Percentiles rank a stretch among this genome's conserved stretches.
Conservation (phyloP, 2,329 filamentous ascomycete genomes). For the Nannizziopsis barbatae region DNA sequence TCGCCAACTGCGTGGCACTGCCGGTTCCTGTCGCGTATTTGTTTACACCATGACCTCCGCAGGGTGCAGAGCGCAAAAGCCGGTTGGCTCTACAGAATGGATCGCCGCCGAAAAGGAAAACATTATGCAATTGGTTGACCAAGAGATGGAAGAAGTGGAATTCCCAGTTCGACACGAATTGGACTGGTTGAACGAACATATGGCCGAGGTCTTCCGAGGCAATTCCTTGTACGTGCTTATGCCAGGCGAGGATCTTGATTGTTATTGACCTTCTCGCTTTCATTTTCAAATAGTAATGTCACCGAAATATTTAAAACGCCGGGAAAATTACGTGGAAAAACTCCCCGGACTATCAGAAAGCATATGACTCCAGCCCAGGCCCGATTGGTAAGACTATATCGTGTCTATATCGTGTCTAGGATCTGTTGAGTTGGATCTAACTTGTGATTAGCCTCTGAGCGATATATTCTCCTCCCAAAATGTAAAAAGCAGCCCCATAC, state of each 20-base stretch:
- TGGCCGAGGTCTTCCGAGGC: conserved; percentile 82
- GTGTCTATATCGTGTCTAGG: conserved; percentile 7
- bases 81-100: conserved; percentile 77
- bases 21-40: conserved; percentile 1
- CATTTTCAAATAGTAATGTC: conserved; percentile 54
- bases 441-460: conserved; percentile 33
- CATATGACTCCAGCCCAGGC: conserved; percentile 17
- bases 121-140: conserved; percentile 60
- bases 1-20: too few relatives aligned
- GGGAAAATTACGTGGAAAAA: conserved; percentile 40
- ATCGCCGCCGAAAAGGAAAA: conserved; percentile 72
- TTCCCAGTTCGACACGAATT: conserved; percentile 88
- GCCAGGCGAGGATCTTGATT: background rate
- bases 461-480: conserved; percentile 38
- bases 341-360: conserved; percentile 37
- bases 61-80: conserved; percentile 31
- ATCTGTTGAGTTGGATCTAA: conserved; percentile 9
- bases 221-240: conserved; percentile 61
- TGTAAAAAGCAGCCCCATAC: conserved; percentile 25
- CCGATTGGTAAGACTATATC: conserved; percentile 38
- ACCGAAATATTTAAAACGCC: conserved; percentile 80
- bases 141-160: conserved; percentile 85
- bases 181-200: conserved; percentile 98
- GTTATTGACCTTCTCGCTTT: background rate
- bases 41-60: conserved; percentile 26